Percentiles rank a stretch among this genome's conserved stretches.
Evolutionary conservation across 1,284 basidiomycete species (phyloP).

Genomic region (Violaceomyces palustris): DNA sequence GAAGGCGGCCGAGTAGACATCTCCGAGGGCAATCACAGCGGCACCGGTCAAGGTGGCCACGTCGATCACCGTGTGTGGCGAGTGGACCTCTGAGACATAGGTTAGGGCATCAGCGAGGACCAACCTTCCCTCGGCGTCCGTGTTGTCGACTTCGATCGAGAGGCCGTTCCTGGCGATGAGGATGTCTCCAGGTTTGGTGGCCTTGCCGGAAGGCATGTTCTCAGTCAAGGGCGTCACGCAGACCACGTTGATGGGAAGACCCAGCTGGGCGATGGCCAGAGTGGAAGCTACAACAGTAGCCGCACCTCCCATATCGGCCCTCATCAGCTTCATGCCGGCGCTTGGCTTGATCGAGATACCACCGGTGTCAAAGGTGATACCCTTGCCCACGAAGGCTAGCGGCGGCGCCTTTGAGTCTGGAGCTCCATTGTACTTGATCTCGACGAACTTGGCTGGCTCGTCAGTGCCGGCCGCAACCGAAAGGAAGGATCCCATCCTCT

Average conservation of each 20-base stretch:
- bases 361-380: constrained; percentile 63
- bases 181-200: constrained; percentile 77
- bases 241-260: constrained; percentile 73
- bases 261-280: constrained; percentile 73
- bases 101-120: constrained; percentile 73
- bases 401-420: constrained; percentile 60
- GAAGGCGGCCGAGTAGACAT: constrained; percentile 72
- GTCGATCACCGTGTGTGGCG: constrained; percentile 76
- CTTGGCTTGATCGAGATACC: constrained; percentile 79
- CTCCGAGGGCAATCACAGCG: constrained; percentile 57
- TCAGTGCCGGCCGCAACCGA: constrained; percentile 77
- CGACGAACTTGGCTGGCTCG: constrained; percentile 79
- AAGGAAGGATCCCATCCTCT: constrained; percentile 82
- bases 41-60: constrained; percentile 72
- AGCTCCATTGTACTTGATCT: constrained; percentile 80
- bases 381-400: constrained; percentile 78
- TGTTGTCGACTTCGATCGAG: constrained; percentile 81
- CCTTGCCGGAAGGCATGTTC: constrained; percentile 64
- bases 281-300: constrained; percentile 70
- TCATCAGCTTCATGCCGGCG: constrained; percentile 60
- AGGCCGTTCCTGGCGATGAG: constrained; percentile 84
- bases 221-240: constrained; percentile 72
- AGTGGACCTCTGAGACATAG: constrained; percentile 72
- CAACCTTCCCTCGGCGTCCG: constrained; percentile 79
- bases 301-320: constrained; percentile 57